Percentiles rank a stretch among this genome's conserved stretches.
phyloP scores from a whole-genome alignment of 805 yeast species.

The Sugiyamaella floridensis region DNA sequence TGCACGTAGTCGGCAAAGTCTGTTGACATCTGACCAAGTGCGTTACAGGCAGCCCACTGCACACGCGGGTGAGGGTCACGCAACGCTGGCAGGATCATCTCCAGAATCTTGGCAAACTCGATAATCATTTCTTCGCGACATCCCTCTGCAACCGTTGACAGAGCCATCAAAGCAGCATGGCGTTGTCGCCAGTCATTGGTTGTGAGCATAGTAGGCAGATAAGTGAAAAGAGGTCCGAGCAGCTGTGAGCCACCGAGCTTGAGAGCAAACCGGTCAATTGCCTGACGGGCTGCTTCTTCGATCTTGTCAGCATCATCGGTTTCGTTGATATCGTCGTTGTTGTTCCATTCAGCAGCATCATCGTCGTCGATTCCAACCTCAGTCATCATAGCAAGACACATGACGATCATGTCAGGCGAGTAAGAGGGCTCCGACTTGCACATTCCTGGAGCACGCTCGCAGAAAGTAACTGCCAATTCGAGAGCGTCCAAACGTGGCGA shows the following conservation, averaged over 20 bases:
- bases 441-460: slow-evolving; percentile 93
- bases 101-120: slow-evolving; percentile 75
- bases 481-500: slow-evolving; percentile 77
- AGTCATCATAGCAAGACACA: slow-evolving; percentile 77
- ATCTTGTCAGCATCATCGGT: slow-evolving; percentile 79
- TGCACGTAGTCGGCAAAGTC: slow-evolving; percentile 91
- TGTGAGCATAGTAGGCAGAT: slow-evolving; percentile 73
- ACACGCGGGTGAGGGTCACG: slow-evolving; percentile 88
- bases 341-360: slow-evolving; percentile 79
- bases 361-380: slow-evolving; percentile 88
- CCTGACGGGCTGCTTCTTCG: slow-evolving; percentile 86
- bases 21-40: slow-evolving; percentile 92
- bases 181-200: slow-evolving; percentile 87
- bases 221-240: slow-evolving; percentile 81
- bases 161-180: slow-evolving; percentile 94
- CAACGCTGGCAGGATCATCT: slow-evolving; percentile 78
- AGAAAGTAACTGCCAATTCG: slow-evolving; percentile 82
- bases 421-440: slow-evolving; percentile 74
- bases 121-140: slow-evolving; percentile 80
- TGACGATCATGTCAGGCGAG: slow-evolving; percentile 61
- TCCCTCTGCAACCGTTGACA: slow-evolving; percentile 96
- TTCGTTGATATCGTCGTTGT: slow-evolving; percentile 68
- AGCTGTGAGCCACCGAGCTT: slow-evolving; percentile 75
- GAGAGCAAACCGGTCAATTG: slow-evolving; percentile 85
- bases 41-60: slow-evolving; percentile 95